A percentile compares a stretch with the other conserved stretches of the same genome.
These are phyloP conservation scores for Arthroderma sp. DNA, from an alignment of 2,329 filamentous ascomycete species.

Conservation along the genomic window DNA sequence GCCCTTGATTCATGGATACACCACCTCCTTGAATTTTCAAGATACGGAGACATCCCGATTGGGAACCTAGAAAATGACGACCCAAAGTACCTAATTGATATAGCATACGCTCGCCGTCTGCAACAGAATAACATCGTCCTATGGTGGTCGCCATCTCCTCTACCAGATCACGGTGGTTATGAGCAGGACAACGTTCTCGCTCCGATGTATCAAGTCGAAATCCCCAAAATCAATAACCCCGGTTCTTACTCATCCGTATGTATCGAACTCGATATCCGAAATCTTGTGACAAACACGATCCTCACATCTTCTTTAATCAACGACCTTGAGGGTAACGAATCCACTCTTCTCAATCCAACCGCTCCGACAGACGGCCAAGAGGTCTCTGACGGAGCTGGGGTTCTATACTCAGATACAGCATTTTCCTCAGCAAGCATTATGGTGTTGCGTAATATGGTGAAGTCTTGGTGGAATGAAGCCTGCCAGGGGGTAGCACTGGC, in stretches of 20 bases:
- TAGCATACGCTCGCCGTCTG: conserved; percentile 80
- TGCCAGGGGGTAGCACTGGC: conserved; percentile 86
- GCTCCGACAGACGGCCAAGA: conserved; percentile 44
- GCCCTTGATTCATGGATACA: conserved; percentile 85
- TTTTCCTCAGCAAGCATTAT: conserved; percentile 86
- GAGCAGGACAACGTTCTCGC: conserved; percentile 83
- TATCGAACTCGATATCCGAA: conserved; percentile 85
- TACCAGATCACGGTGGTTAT: conserved; percentile 89
- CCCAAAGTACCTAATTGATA: conserved; percentile 85
- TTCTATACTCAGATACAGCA: conserved; percentile 71
- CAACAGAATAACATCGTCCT: conserved; percentile 86
- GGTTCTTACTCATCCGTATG: conserved; percentile 93
- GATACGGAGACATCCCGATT: conserved; percentile 86
- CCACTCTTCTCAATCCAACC: conserved; percentile 70
- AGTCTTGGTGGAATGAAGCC: conserved; percentile 94
- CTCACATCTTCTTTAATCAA: conserved; percentile 93
- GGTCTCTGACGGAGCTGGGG: conserved; percentile 49
- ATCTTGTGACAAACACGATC: conserved; percentile 94
- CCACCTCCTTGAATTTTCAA: conserved; percentile 72
- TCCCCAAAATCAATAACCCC: conserved; percentile 86
- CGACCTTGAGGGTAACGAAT: conserved; percentile 81
- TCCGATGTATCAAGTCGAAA: conserved; percentile 70
- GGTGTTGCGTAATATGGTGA: conserved; percentile 95
- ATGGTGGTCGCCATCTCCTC: conserved; percentile 85
- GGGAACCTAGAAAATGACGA: conserved; percentile 94